These are phyloP conservation scores for Cyclotella atomus DNA, from an alignment of 108 stramenopile genomes.

Conservation along the genomic window DNA sequence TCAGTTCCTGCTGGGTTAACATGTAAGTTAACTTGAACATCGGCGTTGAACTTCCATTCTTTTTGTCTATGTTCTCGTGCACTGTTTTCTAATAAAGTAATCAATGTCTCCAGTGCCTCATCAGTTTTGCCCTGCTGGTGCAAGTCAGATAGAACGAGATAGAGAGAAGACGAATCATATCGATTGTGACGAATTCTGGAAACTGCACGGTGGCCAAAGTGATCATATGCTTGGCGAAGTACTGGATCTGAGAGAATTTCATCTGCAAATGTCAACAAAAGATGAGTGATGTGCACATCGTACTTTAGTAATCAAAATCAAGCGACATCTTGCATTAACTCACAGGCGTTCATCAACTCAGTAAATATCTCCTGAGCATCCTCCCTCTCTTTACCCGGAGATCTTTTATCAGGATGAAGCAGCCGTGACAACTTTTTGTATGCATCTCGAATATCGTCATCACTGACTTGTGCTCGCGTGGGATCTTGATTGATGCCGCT, in stretches of 20 bases:
- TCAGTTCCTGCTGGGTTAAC: background rate
- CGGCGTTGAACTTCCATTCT: constrained; percentile 30
- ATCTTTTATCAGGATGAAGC: constrained; percentile 49
- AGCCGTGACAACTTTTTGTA: constrained; percentile 43
- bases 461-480: background rate
- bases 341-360: constrained; percentile 43
- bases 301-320: background rate
- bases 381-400: constrained; percentile 22
- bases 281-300: too few relatives aligned
- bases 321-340: background rate
- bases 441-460: constrained; percentile 37
- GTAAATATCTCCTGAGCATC: constrained; percentile 43
- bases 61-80: constrained; percentile 4
- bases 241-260: constrained; percentile 39
- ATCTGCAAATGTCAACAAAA: constrained; percentile 4
- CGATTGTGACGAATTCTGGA: constrained; percentile 34
- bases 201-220: constrained; percentile 39
- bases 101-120: constrained; percentile 32
- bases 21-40: constrained; percentile 32
- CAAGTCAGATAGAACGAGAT: constrained; percentile 18
- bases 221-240: constrained; percentile 50
- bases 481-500: too few relatives aligned
- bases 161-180: constrained; percentile 30
- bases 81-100: constrained; percentile 16
- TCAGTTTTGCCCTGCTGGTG: constrained; percentile 28